Base-by-base conservation (phyloP, 306 rosid species). In the Vigna mungo region DNA sequence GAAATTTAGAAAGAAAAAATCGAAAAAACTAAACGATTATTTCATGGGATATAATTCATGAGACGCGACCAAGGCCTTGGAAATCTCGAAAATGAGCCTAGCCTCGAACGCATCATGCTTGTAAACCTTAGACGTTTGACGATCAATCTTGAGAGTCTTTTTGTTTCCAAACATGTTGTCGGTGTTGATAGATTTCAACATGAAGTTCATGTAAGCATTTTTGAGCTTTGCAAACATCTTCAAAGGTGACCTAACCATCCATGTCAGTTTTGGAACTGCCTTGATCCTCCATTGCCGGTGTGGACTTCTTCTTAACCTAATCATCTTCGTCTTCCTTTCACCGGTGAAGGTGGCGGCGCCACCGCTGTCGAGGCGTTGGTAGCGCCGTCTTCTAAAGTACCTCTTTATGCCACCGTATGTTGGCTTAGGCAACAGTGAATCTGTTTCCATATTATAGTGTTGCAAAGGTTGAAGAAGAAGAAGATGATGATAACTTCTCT, bases 21-120 rank as follows among this genome's bases (percentile, higher is more conserved):
- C 1, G 58, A 25, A 30, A 69, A 9, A 70, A 32, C 9, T 12
- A 54, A 43, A 41, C 6, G 2, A 41, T 9, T 1, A 37, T 30
- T 64, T 63, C 71, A 34, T 54, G 21, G 88, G 15, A 54, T 85
- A 52, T 7, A 85, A 71, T 60, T 85, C 88, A 65, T 52, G 78
- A 65, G 88, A 85, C 46, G 88, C 84, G 61, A 72, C 78, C 62
- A 89, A 52, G 12, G 84, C 84, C 82, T 87, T 87, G 18, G 90
- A 89, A n/a, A 89, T 89, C 87, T 89, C 93, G 13, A 74, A 66
- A 3, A 89, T 62, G 69, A 89, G 85, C 20, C 87, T 85, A 1
- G 81, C 81, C 65, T 89, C 91, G 49, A 89, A 77, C 23, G 78
- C 88, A 55, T 84, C 78, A 23, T 30, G 18, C 0, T 84, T 51